Conservation (phyloP, 345 rosid genomes). For the Citrus hindsii region DNA sequence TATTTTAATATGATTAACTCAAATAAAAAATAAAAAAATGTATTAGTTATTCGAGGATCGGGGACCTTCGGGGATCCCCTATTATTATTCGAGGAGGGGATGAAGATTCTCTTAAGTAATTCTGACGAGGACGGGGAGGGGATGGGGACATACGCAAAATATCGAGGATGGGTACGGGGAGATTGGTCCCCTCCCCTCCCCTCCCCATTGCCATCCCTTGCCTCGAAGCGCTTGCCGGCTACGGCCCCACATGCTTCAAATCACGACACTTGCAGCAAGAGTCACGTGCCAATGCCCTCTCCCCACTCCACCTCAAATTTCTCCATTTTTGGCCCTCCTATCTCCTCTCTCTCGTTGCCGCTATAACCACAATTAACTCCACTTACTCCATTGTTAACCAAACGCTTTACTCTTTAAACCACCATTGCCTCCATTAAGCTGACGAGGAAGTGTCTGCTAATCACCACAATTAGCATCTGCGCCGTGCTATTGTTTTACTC, state of each 20-base stretch:
- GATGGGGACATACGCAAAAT: no score
- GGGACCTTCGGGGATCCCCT: no score
- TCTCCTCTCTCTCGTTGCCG: conserved; percentile 40
- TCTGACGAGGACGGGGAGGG: no score
- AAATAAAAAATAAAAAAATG: no score
- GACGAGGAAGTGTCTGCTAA: conserved; percentile 39
- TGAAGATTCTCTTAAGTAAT: no score
- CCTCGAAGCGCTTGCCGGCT: conserved; percentile 49
- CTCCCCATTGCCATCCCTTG: no score
- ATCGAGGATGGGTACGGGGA: no score
- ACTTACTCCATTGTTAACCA: conserved; percentile 19
- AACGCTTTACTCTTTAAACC: conserved; percentile 28
- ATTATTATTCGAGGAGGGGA: no score
- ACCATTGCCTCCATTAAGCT: conserved; percentile 29
- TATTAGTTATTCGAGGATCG: no score
- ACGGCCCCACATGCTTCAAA: conserved; percentile 52
- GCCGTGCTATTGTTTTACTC: conserved; percentile 39
- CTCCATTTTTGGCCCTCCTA: conserved; percentile 46
- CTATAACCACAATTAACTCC: no score
- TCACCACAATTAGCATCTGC: conserved; percentile 54
- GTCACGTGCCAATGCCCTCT: conserved; percentile 53
- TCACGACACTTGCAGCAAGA: conserved; percentile 57
- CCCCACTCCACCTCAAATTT: conserved; percentile 50
- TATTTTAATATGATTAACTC: no score
- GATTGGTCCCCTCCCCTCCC: no score